A percentile compares a stretch with the other conserved stretches of the same genome.
Conservation (phyloP, 805 yeast species). For the Kluyveromyces lactis region DNA sequence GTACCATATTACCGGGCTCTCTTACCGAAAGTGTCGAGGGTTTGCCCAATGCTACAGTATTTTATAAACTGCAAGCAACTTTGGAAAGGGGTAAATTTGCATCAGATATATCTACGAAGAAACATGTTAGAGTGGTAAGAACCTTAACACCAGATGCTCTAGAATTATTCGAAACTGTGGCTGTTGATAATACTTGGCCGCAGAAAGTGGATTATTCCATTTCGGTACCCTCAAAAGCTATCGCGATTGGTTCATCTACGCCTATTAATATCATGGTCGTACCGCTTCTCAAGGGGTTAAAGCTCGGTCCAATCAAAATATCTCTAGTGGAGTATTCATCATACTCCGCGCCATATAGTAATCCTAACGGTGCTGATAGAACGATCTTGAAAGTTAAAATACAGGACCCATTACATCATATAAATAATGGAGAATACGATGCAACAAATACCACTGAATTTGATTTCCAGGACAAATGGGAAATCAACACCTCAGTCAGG, state of each 20-base stretch:
- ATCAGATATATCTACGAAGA: conserved; percentile 53
- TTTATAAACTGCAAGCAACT: conserved; percentile 66
- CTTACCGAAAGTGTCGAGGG: conserved; percentile 88
- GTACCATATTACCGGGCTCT: conserved; percentile 74
- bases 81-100: conserved; percentile 79
- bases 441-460: conserved; percentile 22
- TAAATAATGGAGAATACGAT: conserved; percentile 20
- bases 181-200: conserved; percentile 95
- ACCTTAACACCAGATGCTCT: conserved; percentile 82
- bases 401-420: conserved; percentile 31
- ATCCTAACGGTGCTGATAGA: conserved; percentile 55
- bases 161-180: conserved; percentile 83
- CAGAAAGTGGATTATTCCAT: conserved; percentile 83
- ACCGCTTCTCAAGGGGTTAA: conserved; percentile 75
- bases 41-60: conserved; percentile 65
- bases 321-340: conserved; percentile 60
- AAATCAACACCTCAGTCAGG: conserved; percentile 46
- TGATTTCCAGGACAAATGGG: conserved; percentile 59
- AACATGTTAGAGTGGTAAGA: conserved; percentile 72
- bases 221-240: conserved; percentile 78
- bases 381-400: conserved; percentile 45
- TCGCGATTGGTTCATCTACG: conserved; percentile 77
- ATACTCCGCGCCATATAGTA: conserved; percentile 50
- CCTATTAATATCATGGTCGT: conserved; percentile 64
- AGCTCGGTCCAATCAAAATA: conserved; percentile 64